phyloP scores from a whole-genome alignment of 2,329 filamentous ascomycete genomes.

The Microsporum canis region DNA sequence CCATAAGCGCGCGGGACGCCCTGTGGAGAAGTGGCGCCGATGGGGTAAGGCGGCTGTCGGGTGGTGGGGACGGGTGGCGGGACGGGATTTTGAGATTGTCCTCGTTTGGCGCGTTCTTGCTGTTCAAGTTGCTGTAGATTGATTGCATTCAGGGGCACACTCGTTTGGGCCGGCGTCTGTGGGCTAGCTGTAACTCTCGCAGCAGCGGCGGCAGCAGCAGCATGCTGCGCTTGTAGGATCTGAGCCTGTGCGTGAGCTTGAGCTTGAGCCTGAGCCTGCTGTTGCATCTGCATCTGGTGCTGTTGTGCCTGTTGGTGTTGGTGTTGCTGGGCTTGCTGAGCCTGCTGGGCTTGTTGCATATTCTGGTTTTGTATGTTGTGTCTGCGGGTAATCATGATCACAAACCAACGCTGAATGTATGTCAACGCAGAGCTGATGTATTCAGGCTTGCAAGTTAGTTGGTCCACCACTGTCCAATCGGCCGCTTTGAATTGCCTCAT shows the following conservation, averaged over 20 bases:
- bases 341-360: not conserved
- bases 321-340: not conserved
- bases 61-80: conserved; percentile 39
- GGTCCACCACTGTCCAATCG: conserved; percentile 34
- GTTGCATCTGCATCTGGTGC: not conserved
- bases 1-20: conserved; percentile 48
- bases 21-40: conserved; percentile 43
- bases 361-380: not conserved
- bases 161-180: conserved; percentile 17
- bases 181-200: conserved; percentile 17
- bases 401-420: conserved; percentile 34
- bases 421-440: conserved; percentile 27
- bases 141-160: conserved; percentile 32
- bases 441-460: conserved; percentile 35
- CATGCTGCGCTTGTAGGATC: not conserved
- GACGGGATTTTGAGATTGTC: conserved; percentile 30
- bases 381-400: conserved; percentile 22
- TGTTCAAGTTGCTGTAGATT: conserved; percentile 39
- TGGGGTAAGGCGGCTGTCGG: conserved; percentile 42
- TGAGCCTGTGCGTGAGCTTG: conserved; percentile 7
- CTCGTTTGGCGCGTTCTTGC: conserved; percentile 35
- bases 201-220: conserved; percentile 18
- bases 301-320: conserved; percentile 6
- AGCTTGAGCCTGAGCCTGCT: conserved; percentile 19
- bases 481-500: conserved; percentile 36